Conservation (phyloP, 441 rosid species). For the Pelargonium citronellum region DNA sequence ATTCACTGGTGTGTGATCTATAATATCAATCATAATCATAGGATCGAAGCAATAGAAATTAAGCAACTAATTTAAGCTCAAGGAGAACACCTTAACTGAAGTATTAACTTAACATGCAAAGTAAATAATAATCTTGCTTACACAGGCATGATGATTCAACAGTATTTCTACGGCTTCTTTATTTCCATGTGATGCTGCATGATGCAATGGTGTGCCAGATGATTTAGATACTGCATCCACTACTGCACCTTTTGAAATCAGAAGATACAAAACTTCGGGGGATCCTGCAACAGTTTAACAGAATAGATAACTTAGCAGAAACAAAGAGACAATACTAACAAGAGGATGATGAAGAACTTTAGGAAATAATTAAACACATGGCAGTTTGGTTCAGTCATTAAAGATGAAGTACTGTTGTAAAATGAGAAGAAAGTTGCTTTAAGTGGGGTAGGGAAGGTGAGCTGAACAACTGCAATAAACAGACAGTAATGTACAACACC, state of each 20-base stretch:
- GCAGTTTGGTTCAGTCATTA: neutral
- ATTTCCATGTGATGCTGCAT: neutral
- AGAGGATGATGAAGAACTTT: neutral
- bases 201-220: neutral
- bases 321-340: neutral
- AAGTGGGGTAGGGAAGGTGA: neutral
- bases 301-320: neutral
- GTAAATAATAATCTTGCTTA: neutral
- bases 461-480: neutral
- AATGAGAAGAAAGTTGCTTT: neutral
- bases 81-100: neutral
- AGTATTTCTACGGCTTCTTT: neutral
- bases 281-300: neutral
- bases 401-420: no score
- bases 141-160: neutral
- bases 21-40: no score
- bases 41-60: no score
- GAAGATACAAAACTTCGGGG: neutral
- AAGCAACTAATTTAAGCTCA: no score
- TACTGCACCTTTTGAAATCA: neutral
- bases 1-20: no score
- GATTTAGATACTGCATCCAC: neutral
- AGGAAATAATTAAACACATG: neutral
- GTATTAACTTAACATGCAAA: neutral
- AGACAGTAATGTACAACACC: neutral